A percentile compares a stretch with the other conserved stretches of the same genome.
Conservation (phyloP, 1,284 basidiomycete genomes). For the Cerrena zonata region DNA sequence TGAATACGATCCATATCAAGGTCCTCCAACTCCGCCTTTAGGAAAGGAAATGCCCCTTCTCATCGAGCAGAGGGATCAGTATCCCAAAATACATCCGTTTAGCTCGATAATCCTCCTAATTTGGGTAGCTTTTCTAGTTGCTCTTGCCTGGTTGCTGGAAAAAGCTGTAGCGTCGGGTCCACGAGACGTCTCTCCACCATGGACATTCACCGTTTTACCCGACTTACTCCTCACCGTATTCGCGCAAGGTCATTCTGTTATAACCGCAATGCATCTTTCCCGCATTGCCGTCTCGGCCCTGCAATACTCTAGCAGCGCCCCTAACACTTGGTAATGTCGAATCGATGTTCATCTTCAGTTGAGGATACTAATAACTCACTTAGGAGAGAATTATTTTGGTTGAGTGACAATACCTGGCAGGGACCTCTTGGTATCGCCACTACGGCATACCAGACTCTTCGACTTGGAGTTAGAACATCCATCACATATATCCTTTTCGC, state of each 20-base stretch:
- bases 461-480: constrained; percentile 12
- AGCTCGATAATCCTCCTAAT: background rate
- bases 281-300: constrained; percentile 4
- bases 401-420: constrained; percentile 17
- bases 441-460: constrained; percentile 5
- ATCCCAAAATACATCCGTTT: background rate
- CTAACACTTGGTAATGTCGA: constrained; percentile 10
- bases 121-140: background rate
- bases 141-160: background rate
- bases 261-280: constrained; percentile 8
- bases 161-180: background rate
- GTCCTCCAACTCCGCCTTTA: background rate
- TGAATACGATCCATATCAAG: background rate
- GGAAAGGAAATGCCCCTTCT: background rate
- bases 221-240: constrained; percentile 7
- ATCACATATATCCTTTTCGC: constrained; percentile 16
- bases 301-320: constrained; percentile 1
- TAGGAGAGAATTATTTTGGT: constrained; percentile 15
- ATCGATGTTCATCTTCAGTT: background rate
- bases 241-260: constrained; percentile 4
- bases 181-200: constrained; percentile 2
- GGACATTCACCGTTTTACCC: constrained; percentile 5
- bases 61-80: background rate
- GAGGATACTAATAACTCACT: background rate
- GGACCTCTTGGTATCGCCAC: constrained; percentile 15